phyloP scores from a whole-genome alignment of 2,329 filamentous ascomycete genomes.

The Penicillium sp. region DNA sequence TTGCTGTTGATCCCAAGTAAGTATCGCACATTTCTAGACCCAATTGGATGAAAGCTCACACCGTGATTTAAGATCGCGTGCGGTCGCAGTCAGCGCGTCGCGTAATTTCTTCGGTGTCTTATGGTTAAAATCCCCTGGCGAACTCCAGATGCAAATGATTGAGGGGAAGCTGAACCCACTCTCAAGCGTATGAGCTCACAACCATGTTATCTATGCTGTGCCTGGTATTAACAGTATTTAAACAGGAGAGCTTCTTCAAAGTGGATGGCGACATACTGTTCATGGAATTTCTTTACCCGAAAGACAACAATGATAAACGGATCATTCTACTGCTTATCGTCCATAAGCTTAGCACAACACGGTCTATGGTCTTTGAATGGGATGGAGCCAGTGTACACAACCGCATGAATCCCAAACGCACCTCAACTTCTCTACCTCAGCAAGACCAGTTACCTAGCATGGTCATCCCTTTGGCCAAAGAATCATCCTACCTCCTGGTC shows the following conservation, averaged over 20 bases:
- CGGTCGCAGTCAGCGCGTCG: constrained; percentile 67
- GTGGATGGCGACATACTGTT: constrained; percentile 75
- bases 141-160: constrained; percentile 53
- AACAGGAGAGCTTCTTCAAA: constrained; percentile 48
- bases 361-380: constrained; percentile 54
- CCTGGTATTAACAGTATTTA: neutral
- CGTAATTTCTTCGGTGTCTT: constrained; percentile 70
- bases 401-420: constrained; percentile 48
- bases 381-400: constrained; percentile 48
- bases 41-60: neutral
- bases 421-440: constrained; percentile 19
- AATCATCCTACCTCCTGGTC: constrained; percentile 68
- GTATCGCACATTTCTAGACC: constrained; percentile 19
- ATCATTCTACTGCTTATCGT: constrained; percentile 72
- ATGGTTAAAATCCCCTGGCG: constrained; percentile 59
- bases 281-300: constrained; percentile 80
- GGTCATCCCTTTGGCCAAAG: constrained; percentile 68
- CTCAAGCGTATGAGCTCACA: constrained; percentile 45
- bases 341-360: constrained; percentile 44
- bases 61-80: constrained; percentile 45
- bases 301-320: constrained; percentile 62
- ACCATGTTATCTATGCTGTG: neutral
- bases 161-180: constrained; percentile 58
- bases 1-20: constrained; percentile 76
- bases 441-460: constrained; percentile 60